phyloP scores from a whole-genome alignment of 2,329 filamentous ascomycete genomes.

The Fragosphaeria purpurea region DNA sequence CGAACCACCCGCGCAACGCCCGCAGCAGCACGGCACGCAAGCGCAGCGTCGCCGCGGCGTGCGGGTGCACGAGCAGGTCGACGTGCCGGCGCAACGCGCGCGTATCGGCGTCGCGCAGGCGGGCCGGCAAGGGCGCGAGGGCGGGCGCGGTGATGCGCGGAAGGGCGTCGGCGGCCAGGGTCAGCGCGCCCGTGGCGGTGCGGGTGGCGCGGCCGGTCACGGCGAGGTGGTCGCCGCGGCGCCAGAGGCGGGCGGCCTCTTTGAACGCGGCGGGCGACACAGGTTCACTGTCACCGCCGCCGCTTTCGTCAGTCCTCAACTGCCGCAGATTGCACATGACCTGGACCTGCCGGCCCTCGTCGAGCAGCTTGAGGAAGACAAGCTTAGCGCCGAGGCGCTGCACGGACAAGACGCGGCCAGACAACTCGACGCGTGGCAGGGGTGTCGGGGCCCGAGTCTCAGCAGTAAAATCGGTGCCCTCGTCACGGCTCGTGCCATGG shows the following conservation, averaged over 20 bases:
- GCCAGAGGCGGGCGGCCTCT: slow-evolving; percentile 52
- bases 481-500: not conserved
- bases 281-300: slow-evolving; percentile 16
- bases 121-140: slow-evolving; percentile 67
- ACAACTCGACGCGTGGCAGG: slow-evolving; percentile 11
- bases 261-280: slow-evolving; percentile 39
- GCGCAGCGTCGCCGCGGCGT: slow-evolving; percentile 51
- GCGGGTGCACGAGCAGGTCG: slow-evolving; percentile 69
- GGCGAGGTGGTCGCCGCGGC: slow-evolving; percentile 74
- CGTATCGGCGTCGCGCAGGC: slow-evolving; percentile 59
- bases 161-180: slow-evolving; percentile 56
- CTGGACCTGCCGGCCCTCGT: slow-evolving; percentile 65
- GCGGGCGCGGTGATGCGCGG: slow-evolving; percentile 68
- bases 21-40: slow-evolving; percentile 67
- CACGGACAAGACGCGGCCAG: slow-evolving; percentile 62
- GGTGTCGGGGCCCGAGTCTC: not conserved
- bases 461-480: not conserved
- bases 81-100: slow-evolving; percentile 71
- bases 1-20: slow-evolving; percentile 63
- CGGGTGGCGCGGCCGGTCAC: slow-evolving; percentile 60
- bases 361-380: slow-evolving; percentile 71
- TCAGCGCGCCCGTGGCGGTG: slow-evolving; percentile 65
- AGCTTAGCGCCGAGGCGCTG: slow-evolving; percentile 67
- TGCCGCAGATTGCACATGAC: slow-evolving; percentile 60
- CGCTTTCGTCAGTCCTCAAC: slow-evolving; percentile 14